Base-by-base conservation (phyloP, 192 early-diverging fungal species). In the Borealophlyctis nickersoniae region DNA sequence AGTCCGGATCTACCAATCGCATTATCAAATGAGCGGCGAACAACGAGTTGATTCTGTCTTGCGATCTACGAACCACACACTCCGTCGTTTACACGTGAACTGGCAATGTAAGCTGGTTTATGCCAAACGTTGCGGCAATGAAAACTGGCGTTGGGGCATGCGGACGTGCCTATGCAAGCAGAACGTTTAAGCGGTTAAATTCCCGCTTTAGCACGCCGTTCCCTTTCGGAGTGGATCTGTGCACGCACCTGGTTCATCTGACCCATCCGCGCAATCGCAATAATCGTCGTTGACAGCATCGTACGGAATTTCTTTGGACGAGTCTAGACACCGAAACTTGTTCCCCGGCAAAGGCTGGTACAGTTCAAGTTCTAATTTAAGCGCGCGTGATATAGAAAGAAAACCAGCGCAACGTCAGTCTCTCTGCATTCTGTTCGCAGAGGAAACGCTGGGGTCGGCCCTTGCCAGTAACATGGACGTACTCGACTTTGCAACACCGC, bases 221-320 rank as follows among this genome's bases (percentile, higher is more conserved):
- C n/a, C n/a, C n/a, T 50, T 32, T 54, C 52, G 36, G 39, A 35
- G 4, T n/a, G n/a, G n/a, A n/a, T n/a, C 61, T 61, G 26, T 23
- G 19, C 24, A 24, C 59, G 19, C 72, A 88, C 90, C 95, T 26
- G 94, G 92, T 69, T 98, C 96, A 71, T 98, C 96, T 14, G 87
- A 89, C 2, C 94, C 93, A 73, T 98, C 96, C 39, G 77, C 27
- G 66, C 96, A 98, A 75, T 98, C 94, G 80, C 96, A 98, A 64
- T 95, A 98, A 73, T 98, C 92, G 72, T 98, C 94, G 58, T 98
- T 98, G 39, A 98, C 84, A 1, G 85, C 80, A 1, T 72, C 68
- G 58, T 82, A 87, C 0, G 86, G 82, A 29, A 98, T 90, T 24
- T 36, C 69, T 29, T 77, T 77, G 4, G 86, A 85, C 4, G 83